Evolutionary conservation across 202 grass and related monocot genomes (phyloP).

Genomic region (Setaria viridis): DNA sequence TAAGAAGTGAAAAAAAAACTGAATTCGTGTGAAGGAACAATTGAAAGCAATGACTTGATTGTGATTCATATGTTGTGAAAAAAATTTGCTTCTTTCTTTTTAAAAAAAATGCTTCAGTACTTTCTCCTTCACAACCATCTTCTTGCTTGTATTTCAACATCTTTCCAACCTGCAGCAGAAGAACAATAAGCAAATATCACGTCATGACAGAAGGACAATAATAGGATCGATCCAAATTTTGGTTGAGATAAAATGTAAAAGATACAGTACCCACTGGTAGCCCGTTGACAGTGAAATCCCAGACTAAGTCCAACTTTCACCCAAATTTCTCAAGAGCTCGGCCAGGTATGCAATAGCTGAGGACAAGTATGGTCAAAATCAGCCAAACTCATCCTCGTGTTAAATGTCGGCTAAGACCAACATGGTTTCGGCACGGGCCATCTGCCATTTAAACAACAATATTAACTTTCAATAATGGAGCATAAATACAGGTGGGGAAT

Average conservation of each 20-base stretch:
- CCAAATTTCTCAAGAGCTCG: background rate
- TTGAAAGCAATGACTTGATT: background rate
- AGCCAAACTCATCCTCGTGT: too few relatives aligned
- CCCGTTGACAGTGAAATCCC: background rate
- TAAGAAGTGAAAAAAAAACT: background rate
- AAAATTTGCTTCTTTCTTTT: background rate
- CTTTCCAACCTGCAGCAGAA: conserved; percentile 7
- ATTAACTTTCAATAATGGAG: too few relatives aligned
- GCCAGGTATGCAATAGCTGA: too few relatives aligned
- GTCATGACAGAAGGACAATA: background rate
- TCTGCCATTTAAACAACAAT: too few relatives aligned
- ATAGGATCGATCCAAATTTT: background rate
- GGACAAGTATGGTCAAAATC: too few relatives aligned
- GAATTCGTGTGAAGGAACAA: conserved; percentile 2
- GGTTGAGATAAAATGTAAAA: background rate
- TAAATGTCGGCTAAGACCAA: too few relatives aligned
- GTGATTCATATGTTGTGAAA: background rate
- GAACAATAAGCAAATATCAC: background rate
- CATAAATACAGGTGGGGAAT: too few relatives aligned
- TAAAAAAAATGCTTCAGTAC: background rate
- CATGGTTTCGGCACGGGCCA: too few relatives aligned
- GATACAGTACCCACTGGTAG: background rate
- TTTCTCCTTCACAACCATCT: background rate
- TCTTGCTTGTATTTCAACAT: conserved; percentile 7
- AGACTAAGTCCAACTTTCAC: background rate